phyloP scores from a whole-genome alignment of 768 basidiomycete species.

The Phaffia tasmanica region DNA sequence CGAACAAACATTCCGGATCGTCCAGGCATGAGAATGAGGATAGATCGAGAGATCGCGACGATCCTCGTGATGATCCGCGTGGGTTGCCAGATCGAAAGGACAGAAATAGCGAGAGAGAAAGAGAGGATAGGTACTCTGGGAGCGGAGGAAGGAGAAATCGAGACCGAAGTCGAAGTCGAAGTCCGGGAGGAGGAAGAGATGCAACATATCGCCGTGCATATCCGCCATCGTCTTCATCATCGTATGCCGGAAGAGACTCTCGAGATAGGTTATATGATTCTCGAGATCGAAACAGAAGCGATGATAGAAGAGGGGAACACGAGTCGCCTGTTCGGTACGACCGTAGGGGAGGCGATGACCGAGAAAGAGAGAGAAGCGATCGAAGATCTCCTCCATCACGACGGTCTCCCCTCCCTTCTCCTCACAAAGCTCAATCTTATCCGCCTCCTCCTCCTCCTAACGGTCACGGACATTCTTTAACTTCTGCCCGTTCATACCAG shows the following conservation, averaged over 20 bases:
- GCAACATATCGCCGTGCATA: too few relatives aligned
- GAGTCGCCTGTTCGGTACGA: not conserved
- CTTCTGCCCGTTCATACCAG: conserved; percentile 6
- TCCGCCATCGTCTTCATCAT: too few relatives aligned
- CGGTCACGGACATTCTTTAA: not conserved
- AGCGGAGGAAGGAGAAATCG: not conserved
- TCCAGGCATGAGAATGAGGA: conserved; percentile 26
- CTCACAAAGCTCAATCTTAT: not conserved
- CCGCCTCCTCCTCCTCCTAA: not conserved
- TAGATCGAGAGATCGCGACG: conserved; percentile 3
- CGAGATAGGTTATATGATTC: too few relatives aligned
- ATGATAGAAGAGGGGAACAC: not conserved
- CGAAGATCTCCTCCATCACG: not conserved
- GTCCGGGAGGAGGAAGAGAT: conserved; percentile 5
- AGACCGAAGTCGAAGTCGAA: conserved; percentile 10
- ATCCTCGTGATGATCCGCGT: not conserved
- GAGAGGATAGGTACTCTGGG: not conserved
- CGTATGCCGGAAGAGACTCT: too few relatives aligned
- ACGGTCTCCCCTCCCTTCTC: not conserved
- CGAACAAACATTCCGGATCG: conserved; percentile 26
- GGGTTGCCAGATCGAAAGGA: not conserved
- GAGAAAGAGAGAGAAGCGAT: conserved; percentile 4
- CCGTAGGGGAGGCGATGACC: not conserved
- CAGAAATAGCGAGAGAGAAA: conserved; percentile 10
- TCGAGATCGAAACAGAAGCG: not conserved